phyloP scores from a whole-genome alignment of 345 rosid species.

The Melastoma malabathricum region DNA sequence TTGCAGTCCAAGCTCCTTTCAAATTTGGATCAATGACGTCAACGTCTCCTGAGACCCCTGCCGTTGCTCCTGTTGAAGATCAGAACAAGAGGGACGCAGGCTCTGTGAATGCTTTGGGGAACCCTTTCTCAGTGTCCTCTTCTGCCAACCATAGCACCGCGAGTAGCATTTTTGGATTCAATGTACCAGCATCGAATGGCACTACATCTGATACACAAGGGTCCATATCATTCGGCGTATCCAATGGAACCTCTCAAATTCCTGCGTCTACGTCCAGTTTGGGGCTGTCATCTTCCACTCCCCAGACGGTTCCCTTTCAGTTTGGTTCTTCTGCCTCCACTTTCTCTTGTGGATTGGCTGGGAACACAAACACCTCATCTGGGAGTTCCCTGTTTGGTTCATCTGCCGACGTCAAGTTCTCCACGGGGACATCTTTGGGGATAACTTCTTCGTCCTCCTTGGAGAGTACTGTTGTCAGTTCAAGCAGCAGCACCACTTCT shows the following conservation, averaged over 20 bases:
- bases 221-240: conserved; percentile 25
- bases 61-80: conserved; percentile 22
- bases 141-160: conserved; percentile 22
- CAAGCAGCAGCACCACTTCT: conserved; percentile 24
- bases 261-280: conserved; percentile 26
- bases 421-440: conserved; percentile 38
- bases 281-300: conserved; percentile 29
- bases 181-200: conserved; percentile 26
- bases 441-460: conserved; percentile 21
- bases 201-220: conserved; percentile 27
- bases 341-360: conserved; percentile 34
- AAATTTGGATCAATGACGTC: conserved; percentile 34
- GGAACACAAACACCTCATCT: conserved; percentile 28
- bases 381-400: conserved; percentile 36
- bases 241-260: conserved; percentile 16
- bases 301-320: conserved; percentile 36
- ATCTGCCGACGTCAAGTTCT: conserved; percentile 27
- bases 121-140: conserved; percentile 26
- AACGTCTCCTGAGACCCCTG: conserved; percentile 15
- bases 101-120: conserved; percentile 16
- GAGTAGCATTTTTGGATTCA: conserved; percentile 36
- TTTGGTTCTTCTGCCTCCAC: conserved; percentile 38
- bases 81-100: conserved; percentile 18
- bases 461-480: conserved; percentile 26
- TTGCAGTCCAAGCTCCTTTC: conserved; percentile 24